Evolutionary conservation across 2,329 filamentous ascomycete species (phyloP).

Genomic region (Penicillium freii): DNA sequence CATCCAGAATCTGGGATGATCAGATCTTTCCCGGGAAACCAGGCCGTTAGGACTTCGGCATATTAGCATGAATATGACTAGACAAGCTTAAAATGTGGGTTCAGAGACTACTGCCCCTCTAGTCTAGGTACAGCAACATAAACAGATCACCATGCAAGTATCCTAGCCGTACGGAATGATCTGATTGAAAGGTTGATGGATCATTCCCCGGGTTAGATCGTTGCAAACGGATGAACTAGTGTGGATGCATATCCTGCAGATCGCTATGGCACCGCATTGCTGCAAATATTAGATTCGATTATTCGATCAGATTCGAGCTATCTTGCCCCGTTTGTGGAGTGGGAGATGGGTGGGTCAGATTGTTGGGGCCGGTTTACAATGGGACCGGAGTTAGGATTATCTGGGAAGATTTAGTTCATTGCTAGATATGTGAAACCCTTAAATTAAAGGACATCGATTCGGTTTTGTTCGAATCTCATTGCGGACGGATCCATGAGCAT

Average conservation of each 20-base stretch:
- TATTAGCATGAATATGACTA: not conserved
- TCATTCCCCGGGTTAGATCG: not conserved
- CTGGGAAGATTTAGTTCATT: not conserved
- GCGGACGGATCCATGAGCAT: not conserved
- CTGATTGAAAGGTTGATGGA: not conserved
- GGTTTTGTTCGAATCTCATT: not conserved
- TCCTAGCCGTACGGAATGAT: not conserved
- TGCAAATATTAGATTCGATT: not conserved
- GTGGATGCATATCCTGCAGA: not conserved
- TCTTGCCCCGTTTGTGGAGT: constrained; percentile 1
- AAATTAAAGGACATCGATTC: not conserved
- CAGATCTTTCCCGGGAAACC: not conserved
- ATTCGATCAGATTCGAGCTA: not conserved
- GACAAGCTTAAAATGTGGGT: not conserved
- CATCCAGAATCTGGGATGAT: not conserved
- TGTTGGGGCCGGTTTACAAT: constrained; percentile 2
- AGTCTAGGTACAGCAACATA: not conserved
- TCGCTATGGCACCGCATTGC: too few relatives aligned
- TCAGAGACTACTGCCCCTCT: not conserved
- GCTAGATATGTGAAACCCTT: not conserved
- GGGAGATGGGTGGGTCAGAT: not conserved
- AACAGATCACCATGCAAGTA: not conserved
- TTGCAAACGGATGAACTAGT: not conserved
- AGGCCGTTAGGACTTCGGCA: not conserved
- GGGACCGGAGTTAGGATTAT: not conserved